phyloP scores from a whole-genome alignment of 2,329 filamentous ascomycete species.

The Endothia cerciana region DNA sequence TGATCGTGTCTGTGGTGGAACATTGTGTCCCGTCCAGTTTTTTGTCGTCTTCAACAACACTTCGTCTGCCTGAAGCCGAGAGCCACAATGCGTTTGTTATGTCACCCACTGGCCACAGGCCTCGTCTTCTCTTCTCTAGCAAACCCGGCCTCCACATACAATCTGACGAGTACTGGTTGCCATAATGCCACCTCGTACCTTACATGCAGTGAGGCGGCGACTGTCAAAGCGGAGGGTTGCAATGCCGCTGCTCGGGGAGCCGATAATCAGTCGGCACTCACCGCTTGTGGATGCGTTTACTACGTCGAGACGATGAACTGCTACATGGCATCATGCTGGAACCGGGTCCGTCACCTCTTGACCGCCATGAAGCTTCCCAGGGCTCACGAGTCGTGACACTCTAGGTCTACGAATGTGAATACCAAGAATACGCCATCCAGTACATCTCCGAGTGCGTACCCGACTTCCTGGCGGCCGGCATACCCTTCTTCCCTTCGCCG shows the following conservation, averaged over 20 bases:
- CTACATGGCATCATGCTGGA: constrained; percentile 44
- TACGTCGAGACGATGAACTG: constrained; percentile 39
- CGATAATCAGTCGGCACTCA: constrained; percentile 20
- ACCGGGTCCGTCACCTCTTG: constrained; percentile 35
- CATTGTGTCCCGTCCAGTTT: not conserved
- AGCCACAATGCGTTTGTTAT: not conserved
- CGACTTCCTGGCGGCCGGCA: constrained; percentile 34
- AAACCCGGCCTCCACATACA: not conserved
- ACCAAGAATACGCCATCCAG: constrained; percentile 42
- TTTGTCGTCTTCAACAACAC: not conserved
- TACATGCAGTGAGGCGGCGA: not conserved
- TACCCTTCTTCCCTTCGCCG: constrained; percentile 45
- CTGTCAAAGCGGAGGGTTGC: constrained; percentile 1
- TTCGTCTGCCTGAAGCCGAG: not conserved
- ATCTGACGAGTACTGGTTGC: not conserved
- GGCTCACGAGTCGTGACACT: not conserved
- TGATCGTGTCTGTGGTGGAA: not conserved
- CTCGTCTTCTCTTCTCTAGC: not conserved
- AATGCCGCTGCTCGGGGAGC: not conserved
- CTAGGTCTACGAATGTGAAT: constrained; percentile 41
- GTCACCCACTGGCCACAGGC: not conserved
- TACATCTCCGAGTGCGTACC: constrained; percentile 40
- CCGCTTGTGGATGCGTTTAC: constrained; percentile 34
- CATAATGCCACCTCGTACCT: not conserved
- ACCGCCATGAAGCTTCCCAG: too few relatives aligned